Conservation (phyloP, 306 rosid species). For the Delonix regia region DNA sequence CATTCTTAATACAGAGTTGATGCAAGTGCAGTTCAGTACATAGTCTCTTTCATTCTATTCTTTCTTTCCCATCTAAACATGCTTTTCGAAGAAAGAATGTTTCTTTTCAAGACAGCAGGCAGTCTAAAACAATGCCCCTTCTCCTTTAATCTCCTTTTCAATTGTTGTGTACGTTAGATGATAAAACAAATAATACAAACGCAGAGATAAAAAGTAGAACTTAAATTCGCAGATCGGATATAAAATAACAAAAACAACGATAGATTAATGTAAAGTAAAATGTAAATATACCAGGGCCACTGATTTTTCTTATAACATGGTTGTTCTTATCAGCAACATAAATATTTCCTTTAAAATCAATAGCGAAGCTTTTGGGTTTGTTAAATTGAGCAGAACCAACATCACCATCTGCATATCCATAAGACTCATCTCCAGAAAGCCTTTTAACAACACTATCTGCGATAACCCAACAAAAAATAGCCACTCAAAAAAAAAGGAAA, state of each 20-base stretch:
- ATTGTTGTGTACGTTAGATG: not conserved
- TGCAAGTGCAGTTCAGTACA: not conserved
- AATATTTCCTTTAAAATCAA: slow-evolving; percentile 63
- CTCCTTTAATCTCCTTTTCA: not conserved
- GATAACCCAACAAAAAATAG: not conserved
- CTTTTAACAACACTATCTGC: slow-evolving; percentile 54
- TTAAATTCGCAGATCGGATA: not conserved
- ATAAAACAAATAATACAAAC: not conserved
- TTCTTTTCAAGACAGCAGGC: not conserved
- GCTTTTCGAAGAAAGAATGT: not conserved
- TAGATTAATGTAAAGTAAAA: slow-evolving; percentile 3
- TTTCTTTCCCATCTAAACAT: slow-evolving; percentile 7
- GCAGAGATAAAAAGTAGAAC: not conserved
- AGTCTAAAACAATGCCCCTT: not conserved
- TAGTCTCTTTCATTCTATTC: not conserved
- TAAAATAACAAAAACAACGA: not conserved
- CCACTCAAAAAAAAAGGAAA: not conserved
- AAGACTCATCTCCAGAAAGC: slow-evolving; percentile 48
- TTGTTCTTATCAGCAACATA: slow-evolving; percentile 66
- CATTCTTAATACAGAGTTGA: not conserved
- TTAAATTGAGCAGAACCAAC: slow-evolving; percentile 49
- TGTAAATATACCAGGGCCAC: slow-evolving; percentile 48
- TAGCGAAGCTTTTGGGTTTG: slow-evolving; percentile 63
- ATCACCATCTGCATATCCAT: slow-evolving; percentile 67
- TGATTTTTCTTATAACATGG: slow-evolving; percentile 60